Base-by-base conservation (phyloP, 1,284 basidiomycete genomes). In the Fistulina hepatica region DNA sequence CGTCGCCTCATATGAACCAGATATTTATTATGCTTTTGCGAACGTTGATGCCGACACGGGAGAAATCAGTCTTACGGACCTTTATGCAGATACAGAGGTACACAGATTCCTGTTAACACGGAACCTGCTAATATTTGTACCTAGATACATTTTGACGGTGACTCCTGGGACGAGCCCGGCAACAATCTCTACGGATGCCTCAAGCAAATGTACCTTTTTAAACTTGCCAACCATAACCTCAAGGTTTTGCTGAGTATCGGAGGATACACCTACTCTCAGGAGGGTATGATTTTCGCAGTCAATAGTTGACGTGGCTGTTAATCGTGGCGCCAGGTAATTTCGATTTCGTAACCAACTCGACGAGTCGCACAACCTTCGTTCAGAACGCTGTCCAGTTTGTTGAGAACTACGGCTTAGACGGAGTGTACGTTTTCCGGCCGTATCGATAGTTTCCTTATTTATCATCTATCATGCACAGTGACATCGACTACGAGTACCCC, bases 31-130 rank as follows among this genome's bases (percentile, higher is more conserved):
- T 52, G 84, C 93, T 1, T 97, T 97, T 50, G 93, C 86, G 23
- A 85, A 97, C 51, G 62, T 95, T 48, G 78, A 75, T 48, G 61
- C 77, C 21, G 81, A 89, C 31, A 72, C 80, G 1, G 91, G 91
- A 16, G 86, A 86, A 52, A 88, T 92, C n/a, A 59, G 72, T 50
- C 63, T 97, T 37, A 91, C 88, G 22, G 94, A 97, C 53, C 58
- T 69, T 2, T 97, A 93, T 93, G 81, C 91, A 0, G 94, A 97
- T 63, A 78, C 92, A 52, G 80, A 92, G 53, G 92, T 86, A 32
- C 84, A 88, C 51, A 11, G 10, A 8, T 15, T 13, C 6, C 10
- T 13, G 28, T 8, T 31, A 6, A 27, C 25, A 6, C 6, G 28
- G 28, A 31, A 31, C 28, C 10, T 31, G 28, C 15, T 31, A 19